Percentiles rank a stretch among this genome's conserved stretches.
Evolutionary conservation across 2,329 filamentous ascomycete species (phyloP).

Genomic region (Fusarium newnesense): DNA sequence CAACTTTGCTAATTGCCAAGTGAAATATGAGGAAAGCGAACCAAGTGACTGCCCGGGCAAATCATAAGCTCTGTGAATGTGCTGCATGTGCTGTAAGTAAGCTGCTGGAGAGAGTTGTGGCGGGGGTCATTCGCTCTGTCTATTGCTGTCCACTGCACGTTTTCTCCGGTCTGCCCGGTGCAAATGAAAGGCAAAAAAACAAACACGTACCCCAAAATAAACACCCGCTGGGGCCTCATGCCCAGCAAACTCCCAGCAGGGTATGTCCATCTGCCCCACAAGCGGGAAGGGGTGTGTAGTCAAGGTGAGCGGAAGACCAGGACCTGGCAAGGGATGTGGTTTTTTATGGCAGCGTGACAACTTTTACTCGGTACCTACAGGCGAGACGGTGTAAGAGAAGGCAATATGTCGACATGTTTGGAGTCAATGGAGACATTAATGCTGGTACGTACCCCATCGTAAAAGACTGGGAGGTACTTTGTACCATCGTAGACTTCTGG

Average conservation of each 20-base stretch:
- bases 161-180: slow-evolving; percentile 19
- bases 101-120: slow-evolving; percentile 15
- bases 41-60: background rate
- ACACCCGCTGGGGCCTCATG: slow-evolving; percentile 24
- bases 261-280: slow-evolving; percentile 23
- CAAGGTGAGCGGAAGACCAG: slow-evolving; percentile 36
- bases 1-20: background rate
- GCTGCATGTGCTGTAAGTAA: slow-evolving; percentile 8
- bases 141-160: background rate
- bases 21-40: slow-evolving; percentile 2
- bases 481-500: slow-evolving; percentile 37
- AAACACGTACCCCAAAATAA: slow-evolving; percentile 11
- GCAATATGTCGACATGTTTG: slow-evolving; percentile 33
- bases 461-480: slow-evolving; percentile 25
- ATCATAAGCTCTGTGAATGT: background rate
- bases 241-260: slow-evolving; percentile 26
- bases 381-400: slow-evolving; percentile 38
- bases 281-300: slow-evolving; percentile 32
- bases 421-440: slow-evolving; percentile 11
- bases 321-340: slow-evolving; percentile 29
- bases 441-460: slow-evolving; percentile 32
- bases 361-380: slow-evolving; percentile 29
- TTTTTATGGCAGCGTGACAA: slow-evolving; percentile 38
- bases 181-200: background rate
- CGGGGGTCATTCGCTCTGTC: slow-evolving; percentile 1